phyloP scores from a whole-genome alignment of 352 stramenopile genomes.

The Blastocystis sp. region DNA sequence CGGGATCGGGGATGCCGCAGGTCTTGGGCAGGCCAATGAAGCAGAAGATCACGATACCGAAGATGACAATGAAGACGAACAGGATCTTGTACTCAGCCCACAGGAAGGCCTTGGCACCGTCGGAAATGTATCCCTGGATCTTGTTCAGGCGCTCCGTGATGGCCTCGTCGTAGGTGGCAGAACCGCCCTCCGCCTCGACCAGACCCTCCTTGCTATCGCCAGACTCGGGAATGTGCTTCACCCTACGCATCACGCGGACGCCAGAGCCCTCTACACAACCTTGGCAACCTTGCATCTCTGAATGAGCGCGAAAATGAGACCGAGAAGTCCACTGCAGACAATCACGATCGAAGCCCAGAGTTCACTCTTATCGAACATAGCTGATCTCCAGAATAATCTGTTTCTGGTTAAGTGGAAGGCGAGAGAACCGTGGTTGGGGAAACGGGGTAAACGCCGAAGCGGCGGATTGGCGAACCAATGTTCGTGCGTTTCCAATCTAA shows the following conservation, averaged over 20 bases:
- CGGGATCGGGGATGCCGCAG: conserved; percentile 72
- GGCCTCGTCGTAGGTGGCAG: conserved; percentile 17
- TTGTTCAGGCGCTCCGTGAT: conserved; percentile 69
- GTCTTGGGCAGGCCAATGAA: conserved; percentile 76
- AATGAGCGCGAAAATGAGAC: conserved; percentile 45
- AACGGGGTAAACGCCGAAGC: background rate
- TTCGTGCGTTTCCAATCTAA: background rate
- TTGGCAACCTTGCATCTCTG: conserved; percentile 28
- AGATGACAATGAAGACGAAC: conserved; percentile 89
- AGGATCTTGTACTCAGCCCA: conserved; percentile 95
- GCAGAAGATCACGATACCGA: conserved; percentile 81
- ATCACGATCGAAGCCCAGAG: conserved; percentile 33
- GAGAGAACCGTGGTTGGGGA: background rate
- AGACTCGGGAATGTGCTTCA: conserved; percentile 30
- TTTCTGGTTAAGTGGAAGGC: background rate
- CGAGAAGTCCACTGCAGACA: conserved; percentile 21
- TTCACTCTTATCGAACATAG: background rate
- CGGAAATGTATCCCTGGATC: conserved; percentile 91
- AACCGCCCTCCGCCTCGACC: conserved; percentile 51
- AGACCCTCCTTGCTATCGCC: conserved; percentile 11
- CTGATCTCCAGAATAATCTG: background rate
- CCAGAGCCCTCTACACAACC: background rate
- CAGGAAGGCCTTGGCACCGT: conserved; percentile 94
- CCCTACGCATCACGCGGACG: conserved; percentile 5
- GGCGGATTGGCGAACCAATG: background rate